Percentiles rank a stretch among this genome's conserved stretches.
Evolutionary conservation across 225 moss, liverwort and hornwort species (phyloP).

Genomic region (Neckera pumila): DNA sequence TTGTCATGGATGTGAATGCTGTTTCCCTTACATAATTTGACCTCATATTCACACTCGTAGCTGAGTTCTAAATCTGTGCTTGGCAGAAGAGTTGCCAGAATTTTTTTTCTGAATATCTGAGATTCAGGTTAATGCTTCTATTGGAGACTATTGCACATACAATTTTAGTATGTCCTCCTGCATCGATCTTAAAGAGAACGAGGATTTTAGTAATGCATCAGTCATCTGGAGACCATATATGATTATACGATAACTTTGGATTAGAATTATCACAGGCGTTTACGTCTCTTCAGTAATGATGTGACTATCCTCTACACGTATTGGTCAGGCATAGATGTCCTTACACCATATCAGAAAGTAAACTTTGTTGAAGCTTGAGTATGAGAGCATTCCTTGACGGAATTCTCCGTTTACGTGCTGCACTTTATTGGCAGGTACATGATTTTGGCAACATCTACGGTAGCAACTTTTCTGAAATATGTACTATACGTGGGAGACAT

Average conservation of each 20-base stretch:
- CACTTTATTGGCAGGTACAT: slow-evolving; percentile 47
- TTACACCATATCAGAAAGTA: background rate
- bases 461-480: slow-evolving; percentile 74
- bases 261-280: background rate
- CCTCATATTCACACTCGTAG: background rate
- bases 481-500: slow-evolving; percentile 69
- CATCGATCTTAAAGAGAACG: background rate
- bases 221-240: background rate
- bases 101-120: background rate
- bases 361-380: background rate
- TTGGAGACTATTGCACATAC: background rate
- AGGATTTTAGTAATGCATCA: background rate
- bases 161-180: background rate
- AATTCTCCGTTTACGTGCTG: slow-evolving; percentile 3
- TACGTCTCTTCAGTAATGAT: background rate
- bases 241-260: background rate
- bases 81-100: background rate
- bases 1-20: background rate
- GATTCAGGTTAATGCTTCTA: background rate
- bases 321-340: background rate
- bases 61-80: background rate
- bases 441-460: slow-evolving; percentile 58
- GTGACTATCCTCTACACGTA: background rate
- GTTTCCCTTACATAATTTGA: background rate
- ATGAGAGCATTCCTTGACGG: background rate